phyloP scores from a whole-genome alignment of 495 filamentous ascomycete genomes.

The Penicillium argentinense region DNA sequence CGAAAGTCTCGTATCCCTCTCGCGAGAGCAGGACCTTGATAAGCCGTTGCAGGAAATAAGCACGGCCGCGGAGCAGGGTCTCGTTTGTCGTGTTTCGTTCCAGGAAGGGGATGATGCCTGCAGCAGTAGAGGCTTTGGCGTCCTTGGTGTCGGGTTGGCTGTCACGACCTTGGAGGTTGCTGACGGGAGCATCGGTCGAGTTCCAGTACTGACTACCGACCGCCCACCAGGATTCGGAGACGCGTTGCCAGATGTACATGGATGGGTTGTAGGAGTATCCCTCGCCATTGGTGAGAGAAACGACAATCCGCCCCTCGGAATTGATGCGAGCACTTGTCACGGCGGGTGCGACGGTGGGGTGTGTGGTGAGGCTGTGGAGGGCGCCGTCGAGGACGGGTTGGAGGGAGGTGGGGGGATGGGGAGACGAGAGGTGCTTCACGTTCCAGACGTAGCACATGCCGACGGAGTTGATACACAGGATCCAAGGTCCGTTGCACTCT shows the following conservation, averaged over 20 bases:
- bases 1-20: slow-evolving; percentile 91
- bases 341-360: slow-evolving; percentile 71
- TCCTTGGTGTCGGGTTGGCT: slow-evolving; percentile 48
- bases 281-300: slow-evolving; percentile 89
- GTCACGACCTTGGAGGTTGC: slow-evolving; percentile 71
- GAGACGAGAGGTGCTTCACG: slow-evolving; percentile 75
- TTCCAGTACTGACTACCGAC: slow-evolving; percentile 99
- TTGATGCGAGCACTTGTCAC: slow-evolving; percentile 90
- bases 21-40: slow-evolving; percentile 80
- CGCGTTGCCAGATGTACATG: slow-evolving; percentile 90
- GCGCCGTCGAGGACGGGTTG: slow-evolving; percentile 90
- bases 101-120: slow-evolving; percentile 87
- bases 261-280: slow-evolving; percentile 81
- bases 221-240: slow-evolving; percentile 97
- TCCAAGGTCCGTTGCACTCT: slow-evolving; percentile 83
- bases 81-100: slow-evolving; percentile 95
- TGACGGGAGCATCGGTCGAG: slow-evolving; percentile 80
- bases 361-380: slow-evolving; percentile 62
- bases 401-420: slow-evolving; percentile 86
- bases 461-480: slow-evolving; percentile 83
- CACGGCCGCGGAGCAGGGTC: slow-evolving; percentile 84
- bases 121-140: slow-evolving; percentile 65
- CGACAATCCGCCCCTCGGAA: slow-evolving; percentile 75
- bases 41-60: slow-evolving; percentile 83
- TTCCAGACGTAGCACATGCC: slow-evolving; percentile 96